A percentile compares a stretch with the other conserved stretches of the same genome.
phyloP scores from a whole-genome alignment of 148 eudicot genomes.

The Persicaria maculosa region DNA sequence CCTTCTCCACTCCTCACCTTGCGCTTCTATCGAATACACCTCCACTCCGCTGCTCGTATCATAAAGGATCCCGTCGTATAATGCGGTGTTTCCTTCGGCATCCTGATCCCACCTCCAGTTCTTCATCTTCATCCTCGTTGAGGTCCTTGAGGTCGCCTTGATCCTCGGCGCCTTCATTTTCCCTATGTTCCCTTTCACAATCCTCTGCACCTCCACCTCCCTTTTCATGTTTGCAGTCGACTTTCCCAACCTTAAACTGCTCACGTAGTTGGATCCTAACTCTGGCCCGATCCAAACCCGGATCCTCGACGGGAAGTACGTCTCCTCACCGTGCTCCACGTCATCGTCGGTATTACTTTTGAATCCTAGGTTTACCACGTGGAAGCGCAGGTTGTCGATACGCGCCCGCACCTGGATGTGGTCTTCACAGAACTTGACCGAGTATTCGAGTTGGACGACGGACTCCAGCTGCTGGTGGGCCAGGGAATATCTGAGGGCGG shows the following conservation, averaged over 20 bases:
- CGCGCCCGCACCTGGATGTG: constrained; percentile 56
- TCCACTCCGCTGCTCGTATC: constrained; percentile 59
- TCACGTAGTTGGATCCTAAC: constrained; percentile 51
- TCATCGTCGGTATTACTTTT: constrained; percentile 18
- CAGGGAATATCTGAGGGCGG: constrained; percentile 60
- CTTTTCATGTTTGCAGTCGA: constrained; percentile 50
- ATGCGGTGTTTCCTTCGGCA: constrained; percentile 50
- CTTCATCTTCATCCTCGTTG: constrained; percentile 43
- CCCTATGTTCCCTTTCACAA: constrained; percentile 61
- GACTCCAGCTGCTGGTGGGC: constrained; percentile 90
- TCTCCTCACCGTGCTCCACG: constrained; percentile 31
- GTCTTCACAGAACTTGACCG: constrained; percentile 38
- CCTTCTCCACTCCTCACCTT: constrained; percentile 31
- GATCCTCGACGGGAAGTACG: constrained; percentile 66
- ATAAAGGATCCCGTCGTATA: constrained; percentile 49
- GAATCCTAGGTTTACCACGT: constrained; percentile 60
- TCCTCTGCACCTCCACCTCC: constrained; percentile 52
- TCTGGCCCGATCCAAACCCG: constrained; percentile 88
- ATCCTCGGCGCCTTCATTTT: constrained; percentile 46
- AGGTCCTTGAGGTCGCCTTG: constrained; percentile 46
- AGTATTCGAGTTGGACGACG: constrained; percentile 65
- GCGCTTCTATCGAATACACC: constrained; percentile 46
- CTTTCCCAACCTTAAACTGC: constrained; percentile 48
- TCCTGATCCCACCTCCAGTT: constrained; percentile 92
- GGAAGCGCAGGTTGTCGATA: constrained; percentile 67